A percentile compares a stretch with the other conserved stretches of the same genome.
Conservation (phyloP, 106 monocot genomes). For the Chionographis japonica region DNA sequence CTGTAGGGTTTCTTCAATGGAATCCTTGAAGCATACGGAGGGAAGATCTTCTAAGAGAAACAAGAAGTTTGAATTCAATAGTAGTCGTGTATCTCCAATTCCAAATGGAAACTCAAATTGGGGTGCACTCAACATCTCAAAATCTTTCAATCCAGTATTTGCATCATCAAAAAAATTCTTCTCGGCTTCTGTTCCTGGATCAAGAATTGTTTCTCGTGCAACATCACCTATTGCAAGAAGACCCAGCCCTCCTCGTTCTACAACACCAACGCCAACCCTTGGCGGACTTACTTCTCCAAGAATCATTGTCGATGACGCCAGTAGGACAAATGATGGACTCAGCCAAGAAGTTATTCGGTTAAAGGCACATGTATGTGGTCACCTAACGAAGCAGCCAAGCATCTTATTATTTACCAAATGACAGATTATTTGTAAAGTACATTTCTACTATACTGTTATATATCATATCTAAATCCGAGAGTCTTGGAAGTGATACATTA, state of each 20-base stretch:
- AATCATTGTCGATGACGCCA: constrained; percentile 47
- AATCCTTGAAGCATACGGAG: constrained; percentile 76
- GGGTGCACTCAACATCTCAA: constrained; percentile 67
- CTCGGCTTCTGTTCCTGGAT: constrained; percentile 94
- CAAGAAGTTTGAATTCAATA: constrained; percentile 86
- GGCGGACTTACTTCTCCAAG: constrained; percentile 76
- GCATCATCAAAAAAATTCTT: constrained; percentile 90
- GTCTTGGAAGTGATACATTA: too few species aligned
- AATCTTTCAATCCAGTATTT: constrained; percentile 91
- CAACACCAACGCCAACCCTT: constrained; percentile 89
- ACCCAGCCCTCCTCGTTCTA: constrained; percentile 83
- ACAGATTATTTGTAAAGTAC: too few species aligned
- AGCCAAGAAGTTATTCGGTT: constrained; percentile 72
- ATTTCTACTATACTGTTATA: too few species aligned
- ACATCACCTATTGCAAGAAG: constrained; percentile 83
- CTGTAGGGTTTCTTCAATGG: constrained; percentile 72
- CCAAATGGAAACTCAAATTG: constrained; percentile 68
- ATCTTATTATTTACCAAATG: too few species aligned
- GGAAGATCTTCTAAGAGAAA: constrained; percentile 59
- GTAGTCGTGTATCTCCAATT: constrained; percentile 79
- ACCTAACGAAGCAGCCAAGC: too few species aligned
- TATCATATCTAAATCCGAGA: too few species aligned
- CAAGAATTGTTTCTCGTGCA: constrained; percentile 93
- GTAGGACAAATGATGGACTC: constrained; percentile 47
- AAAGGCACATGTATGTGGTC: constrained; percentile 65